Evolutionary conservation across 805 yeast genomes (phyloP), one percentile per base, ranked within the genome.

Genomic region (Ogataea henricii): DNA sequence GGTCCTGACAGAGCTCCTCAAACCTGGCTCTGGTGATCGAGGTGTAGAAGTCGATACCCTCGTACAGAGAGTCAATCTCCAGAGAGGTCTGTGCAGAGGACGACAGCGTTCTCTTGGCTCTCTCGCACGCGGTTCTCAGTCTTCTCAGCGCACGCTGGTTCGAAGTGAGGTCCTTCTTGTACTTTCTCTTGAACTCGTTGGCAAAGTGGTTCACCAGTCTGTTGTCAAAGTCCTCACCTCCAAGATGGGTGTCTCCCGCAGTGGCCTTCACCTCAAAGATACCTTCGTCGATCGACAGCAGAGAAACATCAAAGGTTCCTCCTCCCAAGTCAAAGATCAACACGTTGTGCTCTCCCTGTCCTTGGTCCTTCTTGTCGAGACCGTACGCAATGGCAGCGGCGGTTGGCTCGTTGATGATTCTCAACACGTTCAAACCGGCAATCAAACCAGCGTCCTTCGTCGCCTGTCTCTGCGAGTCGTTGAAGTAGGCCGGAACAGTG

Each of bases 221-320:
- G 85, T 89, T 82, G 74, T 92, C 98, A 74, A 92, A 92, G 78
- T 91, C 98, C 78, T 91, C 97, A 85, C 97, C 97, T 81, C 97
- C 97, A 79, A 89, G 84, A 74, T 85, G 92, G 51, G 92, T 88
- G 69, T 90, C 88, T 71, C 87, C 89, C 49, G 89, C 89, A 54
- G 97, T 89, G 63, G 96, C 95, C 81, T 89, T 89, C 66, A 89
- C 97, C 69, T 90, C 90, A 79, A 89, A 89, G 67, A 89, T 90
- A 84, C 97, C 97, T 66, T 92, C 96, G 71, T 90, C 92, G 70
- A 89, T 89, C 70, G 88, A 83, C 65, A 89, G 79, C 61, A 89
- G 78, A 44, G 96, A 90, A 56, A 90, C 97, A 89, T 89, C 97
- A 76, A 89, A 89, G 66, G 97, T 89, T 80, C 97, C 97, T 76